Conservation (phyloP, 371 early-diverging fungal species). For the Lichtheimia hyalospora region DNA sequence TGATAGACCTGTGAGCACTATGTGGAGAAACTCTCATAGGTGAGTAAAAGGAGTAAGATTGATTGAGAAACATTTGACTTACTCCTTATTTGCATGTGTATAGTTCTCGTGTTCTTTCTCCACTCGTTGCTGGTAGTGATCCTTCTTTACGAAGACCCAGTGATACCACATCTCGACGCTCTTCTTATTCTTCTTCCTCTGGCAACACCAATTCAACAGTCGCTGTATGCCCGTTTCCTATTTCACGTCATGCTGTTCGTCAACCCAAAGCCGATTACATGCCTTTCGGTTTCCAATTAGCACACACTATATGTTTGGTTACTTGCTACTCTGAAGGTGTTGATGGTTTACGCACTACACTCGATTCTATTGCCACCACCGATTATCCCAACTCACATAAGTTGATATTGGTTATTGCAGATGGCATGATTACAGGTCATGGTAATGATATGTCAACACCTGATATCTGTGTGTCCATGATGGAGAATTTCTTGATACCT, state of each 20-base stretch:
- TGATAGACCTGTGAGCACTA: slow-evolving; percentile 24
- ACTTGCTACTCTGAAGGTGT: slow-evolving; percentile 94
- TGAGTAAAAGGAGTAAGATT: not conserved
- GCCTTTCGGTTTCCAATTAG: slow-evolving; percentile 70
- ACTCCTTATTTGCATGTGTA: too few relatives aligned
- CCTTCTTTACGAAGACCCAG: slow-evolving; percentile 25
- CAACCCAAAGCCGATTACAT: slow-evolving; percentile 55
- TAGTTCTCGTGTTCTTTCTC: too few relatives aligned
- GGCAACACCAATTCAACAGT: slow-evolving; percentile 3
- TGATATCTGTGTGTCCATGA: slow-evolving; percentile 70
- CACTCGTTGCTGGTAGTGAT: slow-evolving; percentile 3
- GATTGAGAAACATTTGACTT: too few relatives aligned
- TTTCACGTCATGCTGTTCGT: slow-evolving; percentile 35
- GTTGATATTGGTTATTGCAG: slow-evolving; percentile 46
- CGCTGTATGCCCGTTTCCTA: slow-evolving; percentile 36
- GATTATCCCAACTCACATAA: slow-evolving; percentile 25
- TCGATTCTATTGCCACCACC: slow-evolving; percentile 88
- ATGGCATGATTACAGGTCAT: slow-evolving; percentile 52
- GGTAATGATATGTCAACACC: slow-evolving; percentile 63
- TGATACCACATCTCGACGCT: slow-evolving; percentile 32
- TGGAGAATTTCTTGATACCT: slow-evolving; percentile 56
- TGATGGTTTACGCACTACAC: slow-evolving; percentile 87
- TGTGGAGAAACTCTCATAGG: slow-evolving; percentile 42
- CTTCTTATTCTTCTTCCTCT: slow-evolving; percentile 40
- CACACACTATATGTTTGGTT: slow-evolving; percentile 75